A percentile compares a stretch with the other conserved stretches of the same genome.
Evolutionary conservation across 257 asterid genomes (phyloP).

Genomic region (Nicotiana undulata): DNA sequence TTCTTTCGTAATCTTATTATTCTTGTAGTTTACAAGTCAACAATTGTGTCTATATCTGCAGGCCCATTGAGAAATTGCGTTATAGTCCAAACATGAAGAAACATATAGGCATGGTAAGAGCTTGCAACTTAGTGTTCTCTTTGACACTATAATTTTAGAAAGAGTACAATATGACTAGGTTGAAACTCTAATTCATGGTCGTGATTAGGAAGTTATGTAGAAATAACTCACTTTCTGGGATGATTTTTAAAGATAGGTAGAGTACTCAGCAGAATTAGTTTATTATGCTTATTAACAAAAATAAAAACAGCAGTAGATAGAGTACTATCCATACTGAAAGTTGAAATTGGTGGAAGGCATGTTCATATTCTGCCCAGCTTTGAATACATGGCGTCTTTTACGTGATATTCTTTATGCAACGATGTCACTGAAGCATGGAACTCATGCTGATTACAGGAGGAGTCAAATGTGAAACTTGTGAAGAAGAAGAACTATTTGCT

Average conservation of each 20-base stretch:
- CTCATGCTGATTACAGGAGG: neutral
- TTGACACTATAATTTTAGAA: neutral
- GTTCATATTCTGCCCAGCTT: neutral
- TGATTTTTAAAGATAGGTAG: neutral
- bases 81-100: slow-evolving; percentile 92
- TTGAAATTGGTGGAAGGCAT: neutral
- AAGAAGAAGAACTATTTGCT: neutral
- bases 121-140: neutral
- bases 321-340: neutral
- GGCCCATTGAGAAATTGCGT: slow-evolving; percentile 86
- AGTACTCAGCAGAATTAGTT: neutral
- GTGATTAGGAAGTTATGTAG: neutral
- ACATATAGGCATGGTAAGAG: slow-evolving; percentile 93
- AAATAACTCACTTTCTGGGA: neutral
- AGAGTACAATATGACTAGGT: neutral
- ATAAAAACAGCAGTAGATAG: neutral
- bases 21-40: slow-evolving; percentile 3
- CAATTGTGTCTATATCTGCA: slow-evolving; percentile 23
- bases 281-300: neutral
- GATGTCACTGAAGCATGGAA: neutral
- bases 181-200: neutral
- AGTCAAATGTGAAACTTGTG: neutral
- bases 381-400: neutral
- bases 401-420: neutral
- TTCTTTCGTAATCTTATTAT: neutral